Percentiles rank a stretch among this genome's conserved stretches.
Evolutionary conservation across 1,284 basidiomycete species (phyloP).

Genomic region (Ganoderma meredithae): DNA sequence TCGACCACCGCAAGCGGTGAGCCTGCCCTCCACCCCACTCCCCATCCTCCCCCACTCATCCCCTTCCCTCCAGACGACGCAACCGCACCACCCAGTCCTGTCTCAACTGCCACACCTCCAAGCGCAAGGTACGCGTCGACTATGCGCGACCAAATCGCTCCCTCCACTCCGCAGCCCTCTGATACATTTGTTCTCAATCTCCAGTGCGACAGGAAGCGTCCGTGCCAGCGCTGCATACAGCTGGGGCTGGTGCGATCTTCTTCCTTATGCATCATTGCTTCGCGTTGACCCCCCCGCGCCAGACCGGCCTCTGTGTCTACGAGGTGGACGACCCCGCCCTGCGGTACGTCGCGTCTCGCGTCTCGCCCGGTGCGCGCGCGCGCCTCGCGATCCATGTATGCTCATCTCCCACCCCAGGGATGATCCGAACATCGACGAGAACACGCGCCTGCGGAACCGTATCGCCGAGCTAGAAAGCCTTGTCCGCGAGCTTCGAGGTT

Average conservation of each 20-base stretch:
- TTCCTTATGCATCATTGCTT: conserved; percentile 29
- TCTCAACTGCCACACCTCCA: conserved; percentile 92
- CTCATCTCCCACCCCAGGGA: conserved; percentile 58
- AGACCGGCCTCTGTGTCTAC: conserved; percentile 92
- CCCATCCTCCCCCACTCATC: conserved; percentile 8
- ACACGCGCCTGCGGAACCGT: conserved; percentile 80
- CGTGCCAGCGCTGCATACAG: conserved; percentile 89
- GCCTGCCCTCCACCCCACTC: conserved; percentile 15
- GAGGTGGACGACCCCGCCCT: conserved; percentile 89
- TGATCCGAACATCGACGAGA: conserved; percentile 85
- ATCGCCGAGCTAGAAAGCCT: conserved; percentile 92
- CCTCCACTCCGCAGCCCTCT: not conserved
- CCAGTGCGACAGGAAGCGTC: conserved; percentile 82
- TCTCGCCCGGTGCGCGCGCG: conserved; percentile 16
- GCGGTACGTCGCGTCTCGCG: conserved; percentile 56
- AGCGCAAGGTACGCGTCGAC: conserved; percentile 74
- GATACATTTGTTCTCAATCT: conserved; percentile 1
- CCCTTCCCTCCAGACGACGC: conserved; percentile 59
- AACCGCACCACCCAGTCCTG: conserved; percentile 91
- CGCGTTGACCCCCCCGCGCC: conserved; percentile 12
- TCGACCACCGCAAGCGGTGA: conserved; percentile 61
- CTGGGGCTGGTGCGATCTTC: conserved; percentile 66
- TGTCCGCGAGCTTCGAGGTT: conserved; percentile 82
- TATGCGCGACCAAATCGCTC: conserved; percentile 7
- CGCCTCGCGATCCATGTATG: conserved; percentile 24